Percentiles rank a stretch among this genome's conserved stretches.
Evolutionary conservation across 1,284 basidiomycete species (phyloP).

Genomic region (Puccinia triticina): DNA sequence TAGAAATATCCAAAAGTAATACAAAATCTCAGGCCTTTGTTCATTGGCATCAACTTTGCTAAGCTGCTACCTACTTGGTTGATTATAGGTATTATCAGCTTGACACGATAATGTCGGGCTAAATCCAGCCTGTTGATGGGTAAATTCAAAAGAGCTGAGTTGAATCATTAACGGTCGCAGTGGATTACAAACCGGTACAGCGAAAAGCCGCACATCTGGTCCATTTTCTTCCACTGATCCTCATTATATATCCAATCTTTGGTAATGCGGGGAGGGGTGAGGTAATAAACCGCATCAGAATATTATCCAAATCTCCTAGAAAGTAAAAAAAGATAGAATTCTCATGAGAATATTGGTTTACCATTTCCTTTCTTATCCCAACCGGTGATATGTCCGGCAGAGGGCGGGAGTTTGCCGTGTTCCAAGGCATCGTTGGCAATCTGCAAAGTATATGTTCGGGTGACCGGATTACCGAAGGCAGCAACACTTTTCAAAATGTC

Average conservation of each 20-base stretch:
- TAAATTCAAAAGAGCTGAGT: neutral
- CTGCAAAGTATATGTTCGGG: conserved; percentile 43
- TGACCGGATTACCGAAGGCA: conserved; percentile 33
- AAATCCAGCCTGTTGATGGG: conserved; percentile 18
- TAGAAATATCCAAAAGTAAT: neutral
- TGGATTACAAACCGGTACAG: neutral
- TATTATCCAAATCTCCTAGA: neutral
- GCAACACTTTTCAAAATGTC: conserved; percentile 41
- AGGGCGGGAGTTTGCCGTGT: conserved; percentile 5
- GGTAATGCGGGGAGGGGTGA: neutral
- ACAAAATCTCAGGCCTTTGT: neutral
- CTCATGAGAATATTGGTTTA: neutral
- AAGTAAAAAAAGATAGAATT: neutral
- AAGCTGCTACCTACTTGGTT: conserved; percentile 37
- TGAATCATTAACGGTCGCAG: neutral
- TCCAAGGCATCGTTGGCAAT: conserved; percentile 35
- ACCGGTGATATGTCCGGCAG: conserved; percentile 41
- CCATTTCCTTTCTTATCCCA: conserved; percentile 38
- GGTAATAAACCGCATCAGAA: neutral
- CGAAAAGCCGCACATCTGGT: conserved; percentile 21
- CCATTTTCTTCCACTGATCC: conserved; percentile 37
- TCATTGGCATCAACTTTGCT: neutral
- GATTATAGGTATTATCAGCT: conserved; percentile 47
- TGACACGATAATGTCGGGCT: conserved; percentile 37
- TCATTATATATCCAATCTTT: conserved; percentile 51